These are phyloP conservation scores for Lactarius hengduanensis DNA, from an alignment of 768 basidiomycete species.

Conservation along the genomic window DNA sequence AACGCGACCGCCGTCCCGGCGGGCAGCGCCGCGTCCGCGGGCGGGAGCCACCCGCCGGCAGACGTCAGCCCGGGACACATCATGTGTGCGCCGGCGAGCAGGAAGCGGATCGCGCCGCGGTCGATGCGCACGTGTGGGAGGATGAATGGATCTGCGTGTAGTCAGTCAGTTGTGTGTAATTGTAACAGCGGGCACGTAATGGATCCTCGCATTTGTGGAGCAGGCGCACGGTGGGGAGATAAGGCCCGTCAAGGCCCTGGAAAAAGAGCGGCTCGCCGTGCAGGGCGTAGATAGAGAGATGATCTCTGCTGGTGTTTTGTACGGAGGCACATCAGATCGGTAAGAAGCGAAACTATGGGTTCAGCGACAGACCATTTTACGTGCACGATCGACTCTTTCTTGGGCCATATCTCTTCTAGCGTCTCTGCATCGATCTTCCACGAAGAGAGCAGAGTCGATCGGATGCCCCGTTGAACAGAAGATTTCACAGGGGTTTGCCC, in stretches of 20 bases:
- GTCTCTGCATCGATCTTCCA: conserved; percentile 79
- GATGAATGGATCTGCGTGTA: conserved; percentile 75
- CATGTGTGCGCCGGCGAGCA: conserved; percentile 91
- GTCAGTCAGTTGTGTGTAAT: neutral
- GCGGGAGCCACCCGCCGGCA: conserved; percentile 82
- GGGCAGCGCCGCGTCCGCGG: conserved; percentile 62
- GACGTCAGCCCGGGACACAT: conserved; percentile 98
- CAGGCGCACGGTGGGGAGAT: conserved; percentile 83
- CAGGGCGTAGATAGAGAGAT: conserved; percentile 89
- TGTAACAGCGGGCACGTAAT: neutral
- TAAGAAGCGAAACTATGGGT: conserved; percentile 7
- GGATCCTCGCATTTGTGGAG: conserved; percentile 79
- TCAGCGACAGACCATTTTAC: conserved; percentile 83
- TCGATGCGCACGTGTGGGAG: conserved; percentile 88
- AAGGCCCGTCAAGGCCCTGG: conserved; percentile 94
- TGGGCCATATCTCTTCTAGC: conserved; percentile 93
- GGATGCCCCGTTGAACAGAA: conserved; percentile 88
- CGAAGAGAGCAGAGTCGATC: conserved; percentile 74
- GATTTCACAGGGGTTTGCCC: conserved; percentile 91
- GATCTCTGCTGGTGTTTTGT: conserved; percentile 72
- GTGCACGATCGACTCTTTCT: conserved; percentile 92
- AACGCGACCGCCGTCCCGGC: conserved; percentile 84
- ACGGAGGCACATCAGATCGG: conserved; percentile 27
- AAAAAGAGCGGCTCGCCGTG: conserved; percentile 88
- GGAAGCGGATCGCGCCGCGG: conserved; percentile 96